phyloP scores from a whole-genome alignment of 352 stramenopile genomes.

The Globisporangium paroecandrum region DNA sequence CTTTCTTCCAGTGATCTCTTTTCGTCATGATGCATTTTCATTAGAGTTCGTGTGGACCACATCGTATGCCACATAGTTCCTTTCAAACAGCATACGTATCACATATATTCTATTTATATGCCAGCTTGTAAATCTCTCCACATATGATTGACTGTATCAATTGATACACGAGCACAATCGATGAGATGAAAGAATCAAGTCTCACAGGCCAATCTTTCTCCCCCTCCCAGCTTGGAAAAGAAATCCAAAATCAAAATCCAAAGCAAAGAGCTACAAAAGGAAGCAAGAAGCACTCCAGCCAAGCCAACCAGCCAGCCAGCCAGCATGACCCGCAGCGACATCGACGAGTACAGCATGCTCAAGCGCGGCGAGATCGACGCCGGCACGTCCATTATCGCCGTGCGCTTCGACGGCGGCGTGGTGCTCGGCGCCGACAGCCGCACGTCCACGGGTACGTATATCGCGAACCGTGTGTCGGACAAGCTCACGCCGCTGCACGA shows the following conservation, averaged over 20 bases:
- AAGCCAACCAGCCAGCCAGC: constrained; percentile 2
- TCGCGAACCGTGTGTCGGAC: constrained; percentile 97
- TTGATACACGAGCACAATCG: background rate
- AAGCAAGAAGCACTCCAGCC: background rate
- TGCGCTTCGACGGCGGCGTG: constrained; percentile 95
- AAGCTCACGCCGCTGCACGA: constrained; percentile 98
- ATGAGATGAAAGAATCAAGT: background rate
- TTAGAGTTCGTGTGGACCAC: too few species aligned
- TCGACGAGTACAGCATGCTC: constrained; percentile 67
- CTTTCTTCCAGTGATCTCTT: too few species aligned
- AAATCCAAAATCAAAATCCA: background rate
- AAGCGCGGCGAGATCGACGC: constrained; percentile 92
- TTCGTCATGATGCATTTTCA: too few species aligned
- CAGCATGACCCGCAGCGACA: constrained; percentile 20
- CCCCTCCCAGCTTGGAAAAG: background rate
- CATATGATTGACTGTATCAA: background rate
- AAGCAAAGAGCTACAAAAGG: background rate
- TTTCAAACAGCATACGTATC: background rate
- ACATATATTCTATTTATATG: background rate
- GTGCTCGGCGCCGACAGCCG: constrained; percentile 95
- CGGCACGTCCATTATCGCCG: constrained; percentile 98
- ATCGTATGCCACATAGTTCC: too few species aligned
- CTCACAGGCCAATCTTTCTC: background rate
- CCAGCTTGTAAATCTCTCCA: background rate
- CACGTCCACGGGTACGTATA: constrained; percentile 94